Evolutionary conservation across 2,329 filamentous ascomycete genomes (phyloP), one percentile per base, ranked within the genome.

Genomic region (Aspergillus sojae): DNA sequence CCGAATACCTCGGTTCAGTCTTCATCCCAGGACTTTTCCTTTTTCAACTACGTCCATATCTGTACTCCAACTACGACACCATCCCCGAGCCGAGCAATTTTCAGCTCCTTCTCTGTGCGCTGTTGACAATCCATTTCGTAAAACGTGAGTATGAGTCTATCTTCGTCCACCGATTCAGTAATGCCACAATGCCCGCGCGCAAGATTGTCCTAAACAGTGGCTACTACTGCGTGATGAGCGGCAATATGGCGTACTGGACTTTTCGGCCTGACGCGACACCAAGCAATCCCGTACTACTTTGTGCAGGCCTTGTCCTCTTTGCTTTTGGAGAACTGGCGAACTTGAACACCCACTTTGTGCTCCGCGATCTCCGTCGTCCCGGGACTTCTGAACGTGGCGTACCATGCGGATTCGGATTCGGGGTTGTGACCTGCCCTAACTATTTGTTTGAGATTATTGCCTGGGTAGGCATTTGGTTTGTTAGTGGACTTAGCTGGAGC

Each of bases 91-190:
- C 83, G 73, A 95, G 84, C 81, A 86, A 74, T 75, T 81, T 82
- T 2, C 95, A 99, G 80, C 87, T 85, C 70, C 84, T 97, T 57
- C 86, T 89, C 57, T 90, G 93, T 75, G 81, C 81, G 65, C 87
- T 97, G 77, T 87, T 97, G 72, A 82, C 89, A 62, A 79, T 91
- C 14, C 95, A 99, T 83, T 99, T 97, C 79, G 69, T 92, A 76
- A 99, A 99, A 86, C 93, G 95, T 75, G 95, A 99, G 83, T 85
- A 92, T 68, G 95, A 99, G 83, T 98, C 95, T 0, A 76, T 97
- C 66, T 97, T 95, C 77, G 87, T 99, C 66, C 95, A 99, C 84
- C 93, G 92, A 76, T 99, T 99, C 84, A 94, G 93, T 61, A 88
- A 91, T 65, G 92, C 91, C 74, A 99, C 95, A 55, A 99, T 99